Base-by-base conservation (phyloP, 2,329 filamentous ascomycete genomes). In the Tolypocladium ovalisporum region DNA sequence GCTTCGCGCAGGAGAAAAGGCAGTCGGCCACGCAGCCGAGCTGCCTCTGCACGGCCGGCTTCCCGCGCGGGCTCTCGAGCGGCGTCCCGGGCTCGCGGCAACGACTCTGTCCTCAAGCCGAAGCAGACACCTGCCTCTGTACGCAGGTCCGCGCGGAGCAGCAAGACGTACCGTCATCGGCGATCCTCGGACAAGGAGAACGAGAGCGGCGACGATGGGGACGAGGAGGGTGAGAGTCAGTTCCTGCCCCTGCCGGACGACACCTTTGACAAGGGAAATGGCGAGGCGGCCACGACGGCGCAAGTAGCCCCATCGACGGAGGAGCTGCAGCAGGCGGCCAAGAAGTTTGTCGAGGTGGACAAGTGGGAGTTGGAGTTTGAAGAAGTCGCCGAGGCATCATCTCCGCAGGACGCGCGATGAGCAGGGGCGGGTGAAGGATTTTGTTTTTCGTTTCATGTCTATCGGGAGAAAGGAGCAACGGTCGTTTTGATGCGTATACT, bases 331-430 rank as follows among this genome's bases (percentile, higher is more conserved):
- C 74, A 77, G 54, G 81, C 83, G 44, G 76, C 76, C 12, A 78
- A 75, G 66, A 87, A 87, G 70, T 88, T 88, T 64, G 77, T 81
- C 67, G 85, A 88, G 70, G 85, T 88, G 44, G 85, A 88, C 67
- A 75, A 79, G 70, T 88, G 84, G 84, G 77, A 85, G 70, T 71
- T 88, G 60, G 82, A 84, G 54, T 88, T 82, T 69, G 85, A 88
- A 72, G 83, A 85, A 62, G 77, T 84, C 54, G 78, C 77, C 27
- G 77, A 80, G 68, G 77, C 76, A 59, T 80, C 78, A 58, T 83
- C 81, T 24, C 80, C 81, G 1, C 70, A 71, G 40, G 75, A 76
- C 62, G 80, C 76, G 47, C 74, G 80, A 58, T 84, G 59, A 67
- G 54, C 35, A 58, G 44, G 36, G 42, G 22, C 42, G 22, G 17